A percentile compares a stretch with the other conserved stretches of the same genome.
These are phyloP conservation scores for Ceratobasidium sp. DNA, from an alignment of 1,284 basidiomycete species.

Conservation along the genomic window DNA sequence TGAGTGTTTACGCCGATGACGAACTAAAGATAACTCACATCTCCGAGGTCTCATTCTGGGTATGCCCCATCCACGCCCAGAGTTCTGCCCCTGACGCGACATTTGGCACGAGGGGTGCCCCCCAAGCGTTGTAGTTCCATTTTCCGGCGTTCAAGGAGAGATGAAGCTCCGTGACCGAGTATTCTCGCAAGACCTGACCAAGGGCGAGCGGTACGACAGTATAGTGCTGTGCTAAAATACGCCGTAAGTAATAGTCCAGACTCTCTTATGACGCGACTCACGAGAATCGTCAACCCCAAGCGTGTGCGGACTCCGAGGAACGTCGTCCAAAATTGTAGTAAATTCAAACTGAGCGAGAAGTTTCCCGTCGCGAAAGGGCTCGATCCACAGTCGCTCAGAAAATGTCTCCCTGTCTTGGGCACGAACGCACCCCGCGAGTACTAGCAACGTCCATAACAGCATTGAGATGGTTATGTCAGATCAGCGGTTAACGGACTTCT, in stretches of 20 bases:
- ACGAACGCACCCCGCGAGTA: slow-evolving; percentile 15
- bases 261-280: slow-evolving; percentile 53
- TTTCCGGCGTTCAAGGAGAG: slow-evolving; percentile 90
- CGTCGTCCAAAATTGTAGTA: slow-evolving; percentile 71
- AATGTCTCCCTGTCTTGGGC: slow-evolving; percentile 40
- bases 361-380: slow-evolving; percentile 86
- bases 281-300: slow-evolving; percentile 67
- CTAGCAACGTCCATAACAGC: slow-evolving; percentile 27
- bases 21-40: slow-evolving; percentile 65
- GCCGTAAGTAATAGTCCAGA: neutral
- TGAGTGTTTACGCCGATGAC: neutral
- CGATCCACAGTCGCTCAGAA: slow-evolving; percentile 77
- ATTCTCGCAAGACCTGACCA: slow-evolving; percentile 87
- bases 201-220: slow-evolving; percentile 86
- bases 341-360: slow-evolving; percentile 89
- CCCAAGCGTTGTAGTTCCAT: slow-evolving; percentile 92
- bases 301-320: slow-evolving; percentile 68
- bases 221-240: slow-evolving; percentile 77
- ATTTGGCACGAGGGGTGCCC: slow-evolving; percentile 79
- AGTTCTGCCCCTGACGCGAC: slow-evolving; percentile 90
- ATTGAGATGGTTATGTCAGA: slow-evolving; percentile 35
- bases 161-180: slow-evolving; percentile 87
- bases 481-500: neutral
- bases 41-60: slow-evolving; percentile 25
- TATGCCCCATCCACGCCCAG: slow-evolving; percentile 80